Base-by-base conservation (phyloP, 495 filamentous ascomycete genomes). In the Eremomyces bilateralis region DNA sequence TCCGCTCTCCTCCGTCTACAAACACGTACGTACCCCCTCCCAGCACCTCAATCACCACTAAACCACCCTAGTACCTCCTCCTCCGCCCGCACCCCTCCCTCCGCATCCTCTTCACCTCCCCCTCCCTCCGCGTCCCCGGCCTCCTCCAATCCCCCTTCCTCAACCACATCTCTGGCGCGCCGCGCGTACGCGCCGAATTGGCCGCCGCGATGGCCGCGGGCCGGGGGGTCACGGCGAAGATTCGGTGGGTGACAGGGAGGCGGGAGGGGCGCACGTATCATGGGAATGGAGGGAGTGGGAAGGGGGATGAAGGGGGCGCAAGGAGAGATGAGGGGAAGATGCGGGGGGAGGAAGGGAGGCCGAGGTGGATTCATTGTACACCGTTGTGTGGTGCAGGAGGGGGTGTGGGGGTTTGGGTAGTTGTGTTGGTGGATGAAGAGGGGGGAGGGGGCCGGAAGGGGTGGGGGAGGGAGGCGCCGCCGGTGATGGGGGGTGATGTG, bases 371-470 rank as follows among this genome's bases (percentile, higher is more conserved):
- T 33, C 71, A 75, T 42, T 71, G 67, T 47, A 75, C 69, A 19
- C 71, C 72, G 8, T 54, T 76, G 8, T 39, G 68, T 15, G 69
- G 71, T 2, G 51, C 50, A 29, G 62, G 67, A 31, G 65, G 67
- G 11, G 50, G 54, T 6, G 62, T 77, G 4, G 72, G 72, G 28
- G 70, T 73, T 0, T 76, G 70, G 72, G 70, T 77, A 64, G 60
- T 76, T 4, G 59, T 75, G 1, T 52, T 77, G 25, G 61, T 74
- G 1, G 68, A 74, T 34, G 61, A 63, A 21, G 61, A 64, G 18
- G 13, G 24, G 30, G 45, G 40, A n/a, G 27, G 22, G 1, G 11
- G 21, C n/a, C 3, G 4, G 5, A 22, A 11, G 19, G 3, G 35
- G 28, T 12, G 35, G 19, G 31, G 35, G n/a, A 22, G 35, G 6